Conservation (phyloP, 1,139 yeast genomes). For the Magnusiomyces fungicola region DNA sequence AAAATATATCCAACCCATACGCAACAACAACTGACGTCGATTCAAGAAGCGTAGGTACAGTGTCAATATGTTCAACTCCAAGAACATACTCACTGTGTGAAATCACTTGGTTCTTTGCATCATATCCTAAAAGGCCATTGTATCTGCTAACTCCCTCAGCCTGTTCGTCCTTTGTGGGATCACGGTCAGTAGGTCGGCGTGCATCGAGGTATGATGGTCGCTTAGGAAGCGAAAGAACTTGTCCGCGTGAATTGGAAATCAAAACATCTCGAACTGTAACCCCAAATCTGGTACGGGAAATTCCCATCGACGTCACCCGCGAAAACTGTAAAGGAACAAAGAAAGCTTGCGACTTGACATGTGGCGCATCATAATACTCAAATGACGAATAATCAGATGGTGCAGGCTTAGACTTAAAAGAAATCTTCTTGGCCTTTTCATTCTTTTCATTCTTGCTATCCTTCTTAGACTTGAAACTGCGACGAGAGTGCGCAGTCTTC, state of each 20-base stretch:
- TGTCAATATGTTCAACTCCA: constrained; percentile 32
- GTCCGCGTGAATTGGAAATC: constrained; percentile 50
- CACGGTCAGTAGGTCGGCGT: constrained; percentile 41
- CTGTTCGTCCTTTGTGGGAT: constrained; percentile 45
- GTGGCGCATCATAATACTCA: constrained; percentile 37
- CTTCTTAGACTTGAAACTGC: background rate
- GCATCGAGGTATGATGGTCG: constrained; percentile 28
- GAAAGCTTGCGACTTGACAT: constrained; percentile 48
- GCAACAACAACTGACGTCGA: constrained; percentile 71
- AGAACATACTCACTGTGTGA: constrained; percentile 36
- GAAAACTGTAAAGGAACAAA: constrained; percentile 38
- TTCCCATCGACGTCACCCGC: constrained; percentile 40
- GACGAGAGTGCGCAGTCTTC: background rate
- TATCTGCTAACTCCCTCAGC: constrained; percentile 61
- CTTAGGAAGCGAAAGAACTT: constrained; percentile 66
- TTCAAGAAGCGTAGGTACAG: constrained; percentile 67
- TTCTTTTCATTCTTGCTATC: constrained; percentile 3
- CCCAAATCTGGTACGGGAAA: constrained; percentile 64
- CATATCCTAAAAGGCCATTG: constrained; percentile 43
- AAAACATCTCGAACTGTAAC: constrained; percentile 67
- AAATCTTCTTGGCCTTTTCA: constrained; percentile 6
- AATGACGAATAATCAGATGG: constrained; percentile 32
- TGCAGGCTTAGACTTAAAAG: background rate
- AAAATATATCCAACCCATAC: constrained; percentile 61
- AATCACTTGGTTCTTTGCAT: constrained; percentile 37